A percentile compares a stretch with the other conserved stretches of the same genome.
These are phyloP conservation scores for Acanthochlamys bracteata DNA, from an alignment of 106 monocot species.

Conservation along the genomic window DNA sequence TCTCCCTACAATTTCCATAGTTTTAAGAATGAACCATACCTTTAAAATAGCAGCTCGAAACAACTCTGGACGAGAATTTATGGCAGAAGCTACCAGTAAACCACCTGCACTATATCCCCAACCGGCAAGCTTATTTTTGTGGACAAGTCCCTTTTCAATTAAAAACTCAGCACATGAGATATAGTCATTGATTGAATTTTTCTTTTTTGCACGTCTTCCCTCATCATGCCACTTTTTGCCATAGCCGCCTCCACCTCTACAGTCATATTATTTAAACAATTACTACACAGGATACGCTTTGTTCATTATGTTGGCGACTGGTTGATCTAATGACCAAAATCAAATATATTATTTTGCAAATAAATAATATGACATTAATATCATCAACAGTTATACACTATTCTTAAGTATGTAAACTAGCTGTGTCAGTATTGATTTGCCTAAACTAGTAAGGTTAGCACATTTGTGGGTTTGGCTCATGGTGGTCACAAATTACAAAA, in stretches of 20 bases:
- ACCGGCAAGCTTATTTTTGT: constrained; percentile 79
- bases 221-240: constrained; percentile 86
- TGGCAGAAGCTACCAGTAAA: constrained; percentile 86
- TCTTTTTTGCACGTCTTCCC: constrained; percentile 53
- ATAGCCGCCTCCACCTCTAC: constrained; percentile 81
- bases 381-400: too few species aligned
- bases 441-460: too few species aligned
- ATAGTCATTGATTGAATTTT: constrained; percentile 80
- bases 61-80: constrained; percentile 66
- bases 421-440: too few species aligned
- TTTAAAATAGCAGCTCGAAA: constrained; percentile 82
- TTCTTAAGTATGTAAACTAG: too few species aligned
- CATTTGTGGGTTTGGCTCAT: too few species aligned
- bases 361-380: too few species aligned
- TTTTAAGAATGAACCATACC: constrained; percentile 30
- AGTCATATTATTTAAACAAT: constrained; percentile 2
- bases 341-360: too few species aligned
- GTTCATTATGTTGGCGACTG: too few species aligned
- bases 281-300: too few species aligned
- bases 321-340: too few species aligned
- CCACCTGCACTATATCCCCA: constrained; percentile 98
- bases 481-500: too few species aligned
- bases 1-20: too few species aligned
- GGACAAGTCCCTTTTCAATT: constrained; percentile 50
- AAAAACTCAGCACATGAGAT: constrained; percentile 87